These are phyloP conservation scores for Rosa chinensis DNA, from an alignment of 306 rosid genomes.

Conservation along the genomic window DNA sequence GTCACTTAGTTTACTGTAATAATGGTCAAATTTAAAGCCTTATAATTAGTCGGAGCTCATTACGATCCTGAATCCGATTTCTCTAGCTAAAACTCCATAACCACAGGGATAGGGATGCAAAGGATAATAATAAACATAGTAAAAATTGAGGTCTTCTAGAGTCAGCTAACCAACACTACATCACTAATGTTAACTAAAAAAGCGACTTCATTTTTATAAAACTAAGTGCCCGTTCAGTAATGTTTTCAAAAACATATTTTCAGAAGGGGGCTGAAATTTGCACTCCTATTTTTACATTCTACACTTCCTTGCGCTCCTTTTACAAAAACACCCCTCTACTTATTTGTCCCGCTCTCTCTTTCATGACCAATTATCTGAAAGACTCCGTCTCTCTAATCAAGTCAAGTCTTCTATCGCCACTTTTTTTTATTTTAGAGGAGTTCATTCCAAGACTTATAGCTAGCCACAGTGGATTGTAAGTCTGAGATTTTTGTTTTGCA, in stretches of 20 bases:
- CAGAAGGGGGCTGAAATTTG: no score
- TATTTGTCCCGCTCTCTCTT: no score
- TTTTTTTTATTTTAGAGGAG: not conserved
- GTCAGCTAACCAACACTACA: not conserved
- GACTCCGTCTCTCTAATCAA: not conserved
- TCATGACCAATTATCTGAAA: no score
- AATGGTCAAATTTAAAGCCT: not conserved
- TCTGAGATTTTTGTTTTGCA: conserved; percentile 12
- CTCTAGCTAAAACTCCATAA: not conserved
- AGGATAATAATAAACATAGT: not conserved
- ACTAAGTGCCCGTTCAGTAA: not conserved
- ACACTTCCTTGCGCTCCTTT: no score
- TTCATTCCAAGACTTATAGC: not conserved
- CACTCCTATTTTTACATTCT: no score
- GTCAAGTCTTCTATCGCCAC: not conserved
- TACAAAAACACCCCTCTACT: no score
- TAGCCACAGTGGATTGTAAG: not conserved
- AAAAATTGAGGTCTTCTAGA: not conserved
- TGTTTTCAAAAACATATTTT: no score
- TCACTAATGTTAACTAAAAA: not conserved
- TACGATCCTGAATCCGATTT: not conserved
- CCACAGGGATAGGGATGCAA: not conserved
- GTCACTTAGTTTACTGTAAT: not conserved
- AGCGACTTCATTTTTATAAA: not conserved
- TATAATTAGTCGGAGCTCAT: not conserved